Percentiles rank a stretch among this genome's conserved stretches.
Evolutionary conservation across 2,329 filamentous ascomycete genomes (phyloP).

Genomic region (Cladobotryum mycophilum): DNA sequence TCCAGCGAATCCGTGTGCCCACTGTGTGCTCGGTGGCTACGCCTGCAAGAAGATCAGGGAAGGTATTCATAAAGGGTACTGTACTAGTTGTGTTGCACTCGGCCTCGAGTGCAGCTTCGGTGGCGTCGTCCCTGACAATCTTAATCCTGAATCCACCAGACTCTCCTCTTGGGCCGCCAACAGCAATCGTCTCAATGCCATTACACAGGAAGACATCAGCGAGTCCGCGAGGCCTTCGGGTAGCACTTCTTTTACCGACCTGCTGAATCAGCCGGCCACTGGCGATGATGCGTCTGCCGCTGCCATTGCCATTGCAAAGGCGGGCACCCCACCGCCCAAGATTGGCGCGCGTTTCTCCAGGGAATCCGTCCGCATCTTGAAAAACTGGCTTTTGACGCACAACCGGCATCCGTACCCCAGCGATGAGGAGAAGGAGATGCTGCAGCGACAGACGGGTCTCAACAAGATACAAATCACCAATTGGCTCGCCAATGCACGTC

Average conservation of each 20-base stretch:
- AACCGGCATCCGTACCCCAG: slow-evolving; percentile 80
- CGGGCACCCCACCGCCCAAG: slow-evolving; percentile 43
- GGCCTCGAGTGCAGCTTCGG: slow-evolving; percentile 54
- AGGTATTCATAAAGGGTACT: slow-evolving; percentile 54
- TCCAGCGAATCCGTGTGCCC: slow-evolving; percentile 42
- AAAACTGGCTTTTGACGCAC: slow-evolving; percentile 78
- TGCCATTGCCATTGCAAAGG: slow-evolving; percentile 15
- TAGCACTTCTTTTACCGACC: slow-evolving; percentile 22
- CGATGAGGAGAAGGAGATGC: slow-evolving; percentile 75
- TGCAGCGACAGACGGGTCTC: slow-evolving; percentile 73
- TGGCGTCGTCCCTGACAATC: slow-evolving; percentile 25
- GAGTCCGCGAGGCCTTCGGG: slow-evolving; percentile 20
- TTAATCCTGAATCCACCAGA: slow-evolving; percentile 28
- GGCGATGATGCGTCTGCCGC: slow-evolving; percentile 3
- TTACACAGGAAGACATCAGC: slow-evolving; percentile 19
- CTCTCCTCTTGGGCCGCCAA: slow-evolving; percentile 33
- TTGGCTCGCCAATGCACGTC: slow-evolving; percentile 85
- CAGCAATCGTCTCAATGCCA: slow-evolving; percentile 31
- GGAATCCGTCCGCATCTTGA: slow-evolving; percentile 72
- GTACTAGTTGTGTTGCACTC: slow-evolving; percentile 56
- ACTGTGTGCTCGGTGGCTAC: slow-evolving; percentile 47
- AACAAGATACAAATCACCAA: slow-evolving; percentile 81
- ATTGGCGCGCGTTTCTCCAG: slow-evolving; percentile 71
- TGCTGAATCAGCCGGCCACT: slow-evolving; percentile 19
- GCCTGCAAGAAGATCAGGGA: slow-evolving; percentile 56